Base-by-base conservation (phyloP, 164 flowering plant genomes). In the Chimonanthus salicifolius region DNA sequence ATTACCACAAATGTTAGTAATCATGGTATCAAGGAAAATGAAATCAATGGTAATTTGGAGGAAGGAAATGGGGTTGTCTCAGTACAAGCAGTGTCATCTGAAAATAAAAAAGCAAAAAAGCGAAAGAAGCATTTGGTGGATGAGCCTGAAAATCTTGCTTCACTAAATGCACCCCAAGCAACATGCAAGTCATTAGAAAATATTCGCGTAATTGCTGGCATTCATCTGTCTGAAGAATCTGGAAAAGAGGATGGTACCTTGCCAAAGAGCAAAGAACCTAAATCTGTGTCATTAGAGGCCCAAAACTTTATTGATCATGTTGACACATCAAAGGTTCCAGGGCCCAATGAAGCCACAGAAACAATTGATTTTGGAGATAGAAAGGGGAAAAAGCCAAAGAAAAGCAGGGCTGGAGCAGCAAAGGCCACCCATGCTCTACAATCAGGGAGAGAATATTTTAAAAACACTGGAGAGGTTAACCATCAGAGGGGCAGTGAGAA, bases 361-460 rank as follows among this genome's bases (percentile, higher is more conserved):
- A 64, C 73, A 43, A 48, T 3, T 13, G 78, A 76, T 47, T 58
- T 80, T 67, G 66, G 74, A 60, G 78, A 77, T 65, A 84, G 75
- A 54, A 79, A 69, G 71, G 80, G 20, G 54, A 81, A 69, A 74
- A 86, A 81, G 77, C 65, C 78, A 21, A 84, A 74, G 73, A 84
- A 77, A 73, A 47, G 63, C 2, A 75, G 78, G 77, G 73, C 58
- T 51, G 71, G 74, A 54, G 78, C 58, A 54, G 72, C 72, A 47
- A 75, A 21, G 71, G 50, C 49, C 44, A 58, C 49, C 44, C 64
- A 73, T 45, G 74, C 58, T 7, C 13, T 47, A 47, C 10, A 49
- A 9, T 62, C 77, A 45, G 76, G 71, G 10, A 68, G 60, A 21
- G 67, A 77, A 43, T 60, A 69, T 72, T 21, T 21, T 62, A 63